Conservation (phyloP, 192 early-diverging fungal genomes). For the Dispira parvispora region DNA sequence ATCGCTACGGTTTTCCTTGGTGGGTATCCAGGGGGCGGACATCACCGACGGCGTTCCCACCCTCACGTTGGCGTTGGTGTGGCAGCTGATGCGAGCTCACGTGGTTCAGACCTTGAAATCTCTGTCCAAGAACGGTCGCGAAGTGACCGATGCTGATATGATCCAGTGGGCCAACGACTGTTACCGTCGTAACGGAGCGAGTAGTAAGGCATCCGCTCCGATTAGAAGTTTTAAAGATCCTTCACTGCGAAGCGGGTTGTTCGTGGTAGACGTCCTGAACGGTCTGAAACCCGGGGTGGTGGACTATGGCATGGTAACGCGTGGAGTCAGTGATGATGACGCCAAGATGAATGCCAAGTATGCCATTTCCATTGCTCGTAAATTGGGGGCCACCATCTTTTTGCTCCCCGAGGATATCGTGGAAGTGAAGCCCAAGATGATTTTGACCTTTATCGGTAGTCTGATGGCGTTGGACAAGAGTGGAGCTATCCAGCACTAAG, state of each 20-base stretch:
- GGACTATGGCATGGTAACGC: slow-evolving; percentile 67
- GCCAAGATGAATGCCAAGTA: slow-evolving; percentile 87
- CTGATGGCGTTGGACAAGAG: slow-evolving; percentile 64
- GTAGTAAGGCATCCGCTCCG: slow-evolving; percentile 37
- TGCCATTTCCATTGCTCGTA: slow-evolving; percentile 96
- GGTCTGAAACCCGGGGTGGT: slow-evolving; percentile 85
- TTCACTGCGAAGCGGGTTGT: slow-evolving; percentile 56
- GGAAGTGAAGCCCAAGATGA: slow-evolving; percentile 94
- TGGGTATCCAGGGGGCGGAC: slow-evolving; percentile 91
- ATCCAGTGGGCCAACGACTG: slow-evolving; percentile 87
- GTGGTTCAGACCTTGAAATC: slow-evolving; percentile 83
- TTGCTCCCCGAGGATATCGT: slow-evolving; percentile 97
- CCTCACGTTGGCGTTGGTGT: slow-evolving; percentile 79
- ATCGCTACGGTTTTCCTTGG: slow-evolving; percentile 69
- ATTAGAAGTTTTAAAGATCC: slow-evolving; percentile 81
- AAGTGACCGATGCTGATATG: slow-evolving; percentile 87
- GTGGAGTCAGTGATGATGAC: slow-evolving; percentile 60
- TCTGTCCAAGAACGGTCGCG: slow-evolving; percentile 59
- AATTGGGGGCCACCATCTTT: slow-evolving; percentile 97
- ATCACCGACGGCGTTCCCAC: slow-evolving; percentile 82
- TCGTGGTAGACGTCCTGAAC: slow-evolving; percentile 83
- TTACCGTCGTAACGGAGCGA: slow-evolving; percentile 25
- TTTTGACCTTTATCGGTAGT: slow-evolving; percentile 86
- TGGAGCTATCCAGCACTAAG: slow-evolving; percentile 16
- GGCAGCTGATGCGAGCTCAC: slow-evolving; percentile 99